phyloP scores from a whole-genome alignment of 2,329 filamentous ascomycete species.

The Cadophora sp. region DNA sequence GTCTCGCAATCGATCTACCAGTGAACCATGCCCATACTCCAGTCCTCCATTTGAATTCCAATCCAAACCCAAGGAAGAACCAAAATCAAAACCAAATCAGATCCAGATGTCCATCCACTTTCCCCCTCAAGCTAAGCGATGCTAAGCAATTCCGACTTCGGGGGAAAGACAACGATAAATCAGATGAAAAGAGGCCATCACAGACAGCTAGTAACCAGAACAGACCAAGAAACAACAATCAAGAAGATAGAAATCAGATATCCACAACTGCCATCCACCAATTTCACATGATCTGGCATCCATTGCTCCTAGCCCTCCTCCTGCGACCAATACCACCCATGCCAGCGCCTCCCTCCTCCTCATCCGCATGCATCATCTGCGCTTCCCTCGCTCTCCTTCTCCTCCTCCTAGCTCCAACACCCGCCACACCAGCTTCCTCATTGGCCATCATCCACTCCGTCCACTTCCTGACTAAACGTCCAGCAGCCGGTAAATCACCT shows the following conservation, averaged over 20 bases:
- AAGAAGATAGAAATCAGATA: not conserved
- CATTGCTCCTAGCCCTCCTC: slow-evolving; percentile 67
- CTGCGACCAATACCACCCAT: slow-evolving; percentile 53
- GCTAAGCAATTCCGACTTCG: not conserved
- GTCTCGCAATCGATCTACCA: slow-evolving; percentile 6
- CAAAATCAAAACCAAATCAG: not conserved
- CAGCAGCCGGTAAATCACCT: slow-evolving; percentile 77
- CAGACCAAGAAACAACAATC: not conserved
- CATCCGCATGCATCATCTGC: slow-evolving; percentile 78
- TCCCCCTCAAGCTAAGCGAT: not conserved
- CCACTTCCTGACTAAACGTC: slow-evolving; percentile 88
- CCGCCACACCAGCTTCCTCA: slow-evolving; percentile 79
- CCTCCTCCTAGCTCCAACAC: slow-evolving; percentile 70
- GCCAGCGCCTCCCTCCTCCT: slow-evolving; percentile 71
- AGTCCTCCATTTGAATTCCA: not conserved
- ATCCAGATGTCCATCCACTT: not conserved
- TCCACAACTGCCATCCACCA: not conserved
- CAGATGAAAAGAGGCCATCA: not conserved
- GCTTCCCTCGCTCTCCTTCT: slow-evolving; percentile 82
- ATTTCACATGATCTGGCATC: slow-evolving; percentile 70
- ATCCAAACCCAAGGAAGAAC: not conserved
- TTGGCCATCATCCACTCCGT: slow-evolving; percentile 91
- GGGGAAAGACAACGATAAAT: not conserved
- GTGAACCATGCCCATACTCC: slow-evolving; percentile 12
- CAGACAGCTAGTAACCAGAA: not conserved